Evolutionary conservation across 176 grass and related monocot species (phyloP).

Genomic region (Pontederia crassipes): DNA sequence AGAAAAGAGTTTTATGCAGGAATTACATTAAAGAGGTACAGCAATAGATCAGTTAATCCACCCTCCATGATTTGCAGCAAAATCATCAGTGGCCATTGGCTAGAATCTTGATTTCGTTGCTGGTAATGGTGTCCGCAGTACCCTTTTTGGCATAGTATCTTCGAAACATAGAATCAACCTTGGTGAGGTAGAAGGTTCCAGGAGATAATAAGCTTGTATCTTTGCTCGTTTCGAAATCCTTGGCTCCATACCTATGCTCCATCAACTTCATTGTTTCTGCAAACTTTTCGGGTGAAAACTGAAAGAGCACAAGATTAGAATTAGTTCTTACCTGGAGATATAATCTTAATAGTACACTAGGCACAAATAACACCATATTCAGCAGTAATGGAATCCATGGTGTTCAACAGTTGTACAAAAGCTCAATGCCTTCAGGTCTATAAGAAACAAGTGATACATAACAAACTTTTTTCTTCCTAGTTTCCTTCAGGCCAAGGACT

Average conservation of each 20-base stretch:
- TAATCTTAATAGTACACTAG: not conserved
- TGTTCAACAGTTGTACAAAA: too few species aligned
- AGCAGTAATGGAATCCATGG: not conserved
- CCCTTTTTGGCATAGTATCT: slow-evolving; percentile 55
- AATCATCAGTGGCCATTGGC: slow-evolving; percentile 27
- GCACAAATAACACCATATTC: not conserved
- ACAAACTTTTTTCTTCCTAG: too few species aligned
- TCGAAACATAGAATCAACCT: slow-evolving; percentile 75
- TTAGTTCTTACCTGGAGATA: not conserved
- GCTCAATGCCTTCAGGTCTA: too few species aligned
- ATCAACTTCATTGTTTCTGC: slow-evolving; percentile 63
- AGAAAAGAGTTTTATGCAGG: too few species aligned
- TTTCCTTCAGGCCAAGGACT: too few species aligned
- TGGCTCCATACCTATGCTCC: slow-evolving; percentile 64
- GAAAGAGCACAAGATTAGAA: slow-evolving; percentile 15
- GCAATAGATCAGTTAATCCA: too few species aligned
- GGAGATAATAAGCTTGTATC: slow-evolving; percentile 49
- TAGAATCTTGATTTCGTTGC: not conserved
- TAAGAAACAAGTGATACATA: too few species aligned
- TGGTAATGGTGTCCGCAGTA: not conserved
- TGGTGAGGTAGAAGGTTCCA: slow-evolving; percentile 74
- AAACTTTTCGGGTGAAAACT: slow-evolving; percentile 62
- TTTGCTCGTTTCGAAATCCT: slow-evolving; percentile 63
- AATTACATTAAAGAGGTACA: too few species aligned
- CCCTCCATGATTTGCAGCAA: not conserved